Base-by-base conservation (phyloP, 1,284 basidiomycete species). In the Tilletia setariae region DNA sequence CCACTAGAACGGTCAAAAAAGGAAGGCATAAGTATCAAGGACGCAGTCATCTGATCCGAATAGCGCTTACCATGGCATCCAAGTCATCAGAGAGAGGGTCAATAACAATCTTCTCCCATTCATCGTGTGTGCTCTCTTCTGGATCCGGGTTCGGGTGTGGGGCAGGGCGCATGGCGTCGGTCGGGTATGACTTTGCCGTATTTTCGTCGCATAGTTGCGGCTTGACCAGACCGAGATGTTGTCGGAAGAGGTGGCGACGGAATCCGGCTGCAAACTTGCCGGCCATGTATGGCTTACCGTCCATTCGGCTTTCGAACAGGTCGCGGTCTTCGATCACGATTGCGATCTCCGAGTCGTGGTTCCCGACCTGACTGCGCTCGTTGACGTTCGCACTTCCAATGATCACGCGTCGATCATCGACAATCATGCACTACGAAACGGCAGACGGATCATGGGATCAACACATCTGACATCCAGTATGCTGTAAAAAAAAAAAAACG, bases 341-440 rank as follows among this genome's bases (percentile, higher is more conserved):
- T 1, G 91, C 91, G 74, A 96, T 95, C 84, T 97, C 94, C 1
- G 91, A 93, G 82, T 96, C 94, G 43, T 92, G 91, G 77, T 94
- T 89, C 35, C 94, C 69, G 7, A 43, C 23, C 40, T 70, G 69
- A 35, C 49, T 62, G 44, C 69, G 69, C n/a, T 70, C 69, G 43
- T 70, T 70, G 64, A 70, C 84, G 81, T 96, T 94, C 6, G 92
- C 92, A 30, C 90, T 91, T 46, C 92, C 91, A 86, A 92, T 90
- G 89, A 92, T 69, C 2, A 71, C 66, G 11, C 61, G 63, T 32
- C 66, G 62, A 40, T 70, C 70, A 53, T 72, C 70, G 21, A 70
- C 65, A 25, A 72, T 72, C 68, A 72, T 72, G 43, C 67, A 35
- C 53, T 67, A 28, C 8, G 23, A 51, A 19, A 25, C 19, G 46